A percentile compares a stretch with the other conserved stretches of the same genome.
Evolutionary conservation across 1,284 basidiomycete genomes (phyloP).

Genomic region (Boletellus deceptivus): DNA sequence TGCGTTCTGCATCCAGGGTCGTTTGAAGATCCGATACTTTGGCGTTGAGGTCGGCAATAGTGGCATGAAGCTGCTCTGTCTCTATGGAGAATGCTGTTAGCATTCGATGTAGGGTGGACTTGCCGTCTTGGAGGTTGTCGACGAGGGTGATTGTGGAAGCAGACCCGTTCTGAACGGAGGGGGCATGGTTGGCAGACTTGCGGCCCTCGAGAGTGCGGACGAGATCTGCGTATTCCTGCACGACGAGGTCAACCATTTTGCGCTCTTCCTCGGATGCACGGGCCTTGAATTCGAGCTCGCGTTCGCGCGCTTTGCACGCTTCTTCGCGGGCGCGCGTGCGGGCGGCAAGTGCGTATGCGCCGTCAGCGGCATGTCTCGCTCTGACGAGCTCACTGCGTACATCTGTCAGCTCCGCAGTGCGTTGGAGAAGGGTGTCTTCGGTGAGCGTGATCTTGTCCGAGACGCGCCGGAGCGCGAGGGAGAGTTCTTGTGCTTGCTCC

Average conservation of each 20-base stretch:
- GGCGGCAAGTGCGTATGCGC: slow-evolving; percentile 51
- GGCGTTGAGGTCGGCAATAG: slow-evolving; percentile 44
- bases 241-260: slow-evolving; percentile 59
- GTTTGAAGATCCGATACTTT: slow-evolving; percentile 45
- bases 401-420: slow-evolving; percentile 47
- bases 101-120: slow-evolving; percentile 47
- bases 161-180: slow-evolving; percentile 9
- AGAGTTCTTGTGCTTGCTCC: slow-evolving; percentile 58
- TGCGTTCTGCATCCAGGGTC: slow-evolving; percentile 47
- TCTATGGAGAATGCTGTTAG: slow-evolving; percentile 50
- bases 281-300: slow-evolving; percentile 43
- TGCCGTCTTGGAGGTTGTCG: slow-evolving; percentile 48
- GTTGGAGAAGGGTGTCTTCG: slow-evolving; percentile 50
- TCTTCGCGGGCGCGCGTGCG: slow-evolving; percentile 53
- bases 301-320: slow-evolving; percentile 44
- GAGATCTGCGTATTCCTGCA: slow-evolving; percentile 68
- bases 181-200: slow-evolving; percentile 18
- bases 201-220: slow-evolving; percentile 59
- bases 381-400: slow-evolving; percentile 43
- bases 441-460: slow-evolving; percentile 63
- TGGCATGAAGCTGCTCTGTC: slow-evolving; percentile 45
- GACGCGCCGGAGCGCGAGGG: slow-evolving; percentile 62
- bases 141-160: slow-evolving; percentile 34
- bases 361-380: slow-evolving; percentile 45
- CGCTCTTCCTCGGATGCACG: slow-evolving; percentile 50